Base-by-base conservation (phyloP, 768 basidiomycete genomes). In the Guyanaporus albipodus region DNA sequence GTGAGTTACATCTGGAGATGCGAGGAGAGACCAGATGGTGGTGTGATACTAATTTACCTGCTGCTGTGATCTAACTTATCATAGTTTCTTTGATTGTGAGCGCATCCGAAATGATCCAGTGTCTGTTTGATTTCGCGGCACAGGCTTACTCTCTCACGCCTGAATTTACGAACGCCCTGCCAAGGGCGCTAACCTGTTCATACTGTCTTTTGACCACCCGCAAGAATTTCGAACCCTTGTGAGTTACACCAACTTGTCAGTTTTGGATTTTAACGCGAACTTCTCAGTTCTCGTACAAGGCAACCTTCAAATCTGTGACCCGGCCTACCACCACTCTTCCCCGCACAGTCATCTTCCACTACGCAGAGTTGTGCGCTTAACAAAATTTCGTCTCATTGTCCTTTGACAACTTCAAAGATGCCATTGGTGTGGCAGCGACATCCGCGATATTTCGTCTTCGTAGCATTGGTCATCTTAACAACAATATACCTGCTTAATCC, bases 391-490 rank as follows among this genome's bases (percentile, higher is more conserved):
- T 43, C 45, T 21, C 23, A 12, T 37, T 22, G 19, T 19, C 44
- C 26, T 14, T 32, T 42, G 21, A 46, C 52, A 24, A 24, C 14
- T 35, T 21, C 42, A 18, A 59, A 48, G 39, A 68, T 68, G 67
- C 64, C 64, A 28, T 44, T 39, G 22, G 44, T 53, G 24, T 70
- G 68, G 67, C 60, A 67, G 46, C 71, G 77, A 46, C 78, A 81
- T 58, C 79, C 79, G 23, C 74, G 77, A 54, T 81, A 80, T 63
- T 61, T 70, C 47, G 49, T 78, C 48, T 60, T 72, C 55, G 62
- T 77, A 39, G 61, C 70, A 28, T 38, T 72, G 46, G 63, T 71
- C 32, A 69, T 79, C 35, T 49, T 70, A 39, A 61, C 67, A 36
- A 72, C 78, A 17, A 60, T 78, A 58, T 76, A 75, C 57, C 56